phyloP scores from a whole-genome alignment of 192 early-diverging fungal genomes.

The Podila verticillata region DNA sequence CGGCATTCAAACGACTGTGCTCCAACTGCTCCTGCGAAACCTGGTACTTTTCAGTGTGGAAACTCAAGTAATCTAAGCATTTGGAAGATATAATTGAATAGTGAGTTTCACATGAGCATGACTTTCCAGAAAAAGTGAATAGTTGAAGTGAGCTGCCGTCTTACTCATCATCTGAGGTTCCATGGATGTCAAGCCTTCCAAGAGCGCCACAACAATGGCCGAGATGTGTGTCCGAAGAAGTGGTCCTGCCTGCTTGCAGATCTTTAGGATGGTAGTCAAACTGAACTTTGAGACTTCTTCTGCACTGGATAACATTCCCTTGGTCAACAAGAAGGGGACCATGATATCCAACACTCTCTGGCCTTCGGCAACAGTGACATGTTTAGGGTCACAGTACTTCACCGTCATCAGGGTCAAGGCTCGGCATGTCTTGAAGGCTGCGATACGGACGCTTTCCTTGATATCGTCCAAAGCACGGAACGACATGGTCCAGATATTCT shows the following conservation, averaged over 20 bases:
- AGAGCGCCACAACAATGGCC: constrained; percentile 76
- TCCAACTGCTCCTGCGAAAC: constrained; percentile 91
- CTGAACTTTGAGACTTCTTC: constrained; percentile 91
- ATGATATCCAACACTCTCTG: constrained; percentile 82
- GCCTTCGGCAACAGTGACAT: constrained; percentile 67
- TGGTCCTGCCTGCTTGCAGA: constrained; percentile 79
- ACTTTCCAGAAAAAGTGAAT: not conserved
- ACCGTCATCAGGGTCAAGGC: constrained; percentile 84
- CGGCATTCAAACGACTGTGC: constrained; percentile 77
- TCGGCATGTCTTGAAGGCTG: constrained; percentile 84
- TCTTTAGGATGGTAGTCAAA: constrained; percentile 80
- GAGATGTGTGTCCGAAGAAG: constrained; percentile 81
- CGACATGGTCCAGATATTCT: constrained; percentile 88
- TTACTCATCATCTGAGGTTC: constrained; percentile 74
- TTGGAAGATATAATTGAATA: not conserved
- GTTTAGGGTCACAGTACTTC: constrained; percentile 81
- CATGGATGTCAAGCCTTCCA: constrained; percentile 85
- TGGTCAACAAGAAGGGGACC: constrained; percentile 85
- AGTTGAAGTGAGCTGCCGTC: constrained; percentile 3
- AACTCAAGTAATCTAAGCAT: constrained; percentile 78
- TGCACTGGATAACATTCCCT: constrained; percentile 79
- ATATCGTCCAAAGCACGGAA: constrained; percentile 95
- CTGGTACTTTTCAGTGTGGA: constrained; percentile 87
- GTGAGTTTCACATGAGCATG: not conserved
- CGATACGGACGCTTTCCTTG: constrained; percentile 88